phyloP scores from a whole-genome alignment of 805 yeast genomes.

The Metschnikowia drakensbergensis region DNA sequence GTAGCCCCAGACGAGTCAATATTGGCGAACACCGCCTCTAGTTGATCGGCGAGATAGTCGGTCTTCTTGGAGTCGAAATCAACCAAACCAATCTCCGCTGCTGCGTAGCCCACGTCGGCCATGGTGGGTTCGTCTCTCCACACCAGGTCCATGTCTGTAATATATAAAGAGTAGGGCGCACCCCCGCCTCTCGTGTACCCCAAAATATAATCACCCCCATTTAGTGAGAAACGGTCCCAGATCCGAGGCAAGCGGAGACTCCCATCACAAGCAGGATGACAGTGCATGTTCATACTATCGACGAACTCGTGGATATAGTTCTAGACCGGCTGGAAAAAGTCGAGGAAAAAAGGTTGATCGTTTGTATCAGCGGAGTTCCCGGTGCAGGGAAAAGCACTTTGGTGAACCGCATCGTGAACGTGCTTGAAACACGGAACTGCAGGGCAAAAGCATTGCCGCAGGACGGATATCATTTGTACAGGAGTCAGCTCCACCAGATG shows the following conservation, averaged over 20 bases:
- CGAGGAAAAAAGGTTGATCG: conserved; percentile 39
- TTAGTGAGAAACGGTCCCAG: conserved; percentile 10
- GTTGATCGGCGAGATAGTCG: conserved; percentile 15
- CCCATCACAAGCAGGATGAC: conserved; percentile 6
- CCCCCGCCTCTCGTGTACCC: conserved; percentile 9
- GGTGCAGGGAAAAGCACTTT: conserved; percentile 83
- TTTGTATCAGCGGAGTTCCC: conserved; percentile 72
- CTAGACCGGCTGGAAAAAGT: conserved; percentile 1
- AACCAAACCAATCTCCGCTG: conserved; percentile 25
- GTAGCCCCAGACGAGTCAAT: neutral
- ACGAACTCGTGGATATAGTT: conserved; percentile 10
- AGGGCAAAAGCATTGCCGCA: conserved; percentile 30
- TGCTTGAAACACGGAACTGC: conserved; percentile 17
- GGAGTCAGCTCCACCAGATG: conserved; percentile 35
- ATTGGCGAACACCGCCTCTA: conserved; percentile 6
- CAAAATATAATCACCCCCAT: conserved; percentile 9
- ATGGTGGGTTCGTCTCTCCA: conserved; percentile 24
- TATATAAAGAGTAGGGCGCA: conserved; percentile 23
- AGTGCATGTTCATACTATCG: conserved; percentile 9
- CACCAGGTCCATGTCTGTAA: conserved; percentile 26
- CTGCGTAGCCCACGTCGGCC: conserved; percentile 16
- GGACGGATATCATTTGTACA: conserved; percentile 39
- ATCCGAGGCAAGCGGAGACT: conserved; percentile 4
- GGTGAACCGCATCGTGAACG: conserved; percentile 44
- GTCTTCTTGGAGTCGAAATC: conserved; percentile 21